Evolutionary conservation across 2,329 filamentous ascomycete genomes (phyloP), one percentile per base, ranked within the genome.

Genomic region (Pseudogymnoascus sp.): DNA sequence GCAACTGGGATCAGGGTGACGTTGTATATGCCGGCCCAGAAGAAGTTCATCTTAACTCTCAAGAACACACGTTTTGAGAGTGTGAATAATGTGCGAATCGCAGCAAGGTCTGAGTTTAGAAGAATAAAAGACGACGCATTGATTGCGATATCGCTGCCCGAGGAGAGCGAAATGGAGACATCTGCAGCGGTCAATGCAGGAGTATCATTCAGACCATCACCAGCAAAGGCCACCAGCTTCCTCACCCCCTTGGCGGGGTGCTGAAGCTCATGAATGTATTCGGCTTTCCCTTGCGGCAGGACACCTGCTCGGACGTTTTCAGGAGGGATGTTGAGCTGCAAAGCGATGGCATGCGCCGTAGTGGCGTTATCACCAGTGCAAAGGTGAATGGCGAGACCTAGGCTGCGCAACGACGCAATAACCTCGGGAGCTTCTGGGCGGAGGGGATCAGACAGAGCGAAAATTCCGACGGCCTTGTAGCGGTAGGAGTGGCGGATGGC

Each of bases 161-260:
- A 89, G 3, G 90, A 90, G 70, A 96, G 88, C 62, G 91, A 91
- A 66, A 96, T 89, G 69, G 89, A 90, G 0, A 95, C 86, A 71
- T 96, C 91, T 14, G 91, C 90, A 18, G 84, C 85, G 4, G 88
- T 84, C 37, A 96, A 83, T 5, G 91, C 91, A 0, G 91, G 91
- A 0, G 90, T 87, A 77, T 96, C 91, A 75, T 96, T 96, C 77
- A 94, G 91, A 68, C 91, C 91, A 73, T 95, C 91, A 63, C 91
- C 91, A 4, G 94, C 87, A 84, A 96, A 95, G 68, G 89, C 91
- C 4, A 96, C 83, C 61, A 37, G 33, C 33, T 37, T 37, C 33
- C 33, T 37, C 33, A 37, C 11, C 11, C 33, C 33, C 33, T 37
- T 37, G 85, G 14, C 87, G 76, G 33, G 33, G 33, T 37, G 33